Base-by-base conservation (phyloP, 106 monocot species). In the Iris macrosiphon region DNA sequence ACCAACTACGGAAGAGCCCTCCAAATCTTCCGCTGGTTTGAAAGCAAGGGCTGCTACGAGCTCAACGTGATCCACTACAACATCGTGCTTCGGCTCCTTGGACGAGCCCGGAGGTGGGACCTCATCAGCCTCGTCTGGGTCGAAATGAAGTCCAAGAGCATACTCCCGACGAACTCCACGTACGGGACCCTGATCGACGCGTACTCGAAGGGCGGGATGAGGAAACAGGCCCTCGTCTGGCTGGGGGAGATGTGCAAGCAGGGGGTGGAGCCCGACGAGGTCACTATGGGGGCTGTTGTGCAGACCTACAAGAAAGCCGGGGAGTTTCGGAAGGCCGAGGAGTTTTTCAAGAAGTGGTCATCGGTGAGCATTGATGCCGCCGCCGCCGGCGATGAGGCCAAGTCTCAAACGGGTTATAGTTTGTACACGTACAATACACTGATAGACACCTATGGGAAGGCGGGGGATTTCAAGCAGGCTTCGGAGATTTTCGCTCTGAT, bases 31-130 rank as follows among this genome's bases (percentile, higher is more conserved):
- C 39, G 72, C 17, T 89, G 89, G 89, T 89, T 89, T 53, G 81
- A 79, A 27, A 60, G 18, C 0, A 75, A 79, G 26, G 59, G 60
- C 29, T 74, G 75, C 41, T 77, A 82, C 51, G 82, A 82, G 53
- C 68, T 95, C 23, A 89, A 95, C 60, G 73, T 79, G 16, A 95
- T 95, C 38, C 95, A 95, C 45, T 95, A 95, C 73, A 95, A 95
- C 41, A 74, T 95, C 31, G 64, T 95, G 75, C 82, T 95, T 15
- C 30, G 74, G 38, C 32, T 68, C 40, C 65, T 80, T 8, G 84
- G 89, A 1, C 67, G 59, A 66, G 81, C 81, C 15, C 28, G 43
- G 41, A 65, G 40, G 29, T 89, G 89, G 82, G 75, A 75, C 41
- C 73, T 62, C 45, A 31, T 89, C 40, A 5, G 27, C 23, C 47